Percentiles rank a stretch among this genome's conserved stretches.
Evolutionary conservation across 2,329 filamentous ascomycete species (phyloP).

Genomic region (Lasiodiplodia sp.): DNA sequence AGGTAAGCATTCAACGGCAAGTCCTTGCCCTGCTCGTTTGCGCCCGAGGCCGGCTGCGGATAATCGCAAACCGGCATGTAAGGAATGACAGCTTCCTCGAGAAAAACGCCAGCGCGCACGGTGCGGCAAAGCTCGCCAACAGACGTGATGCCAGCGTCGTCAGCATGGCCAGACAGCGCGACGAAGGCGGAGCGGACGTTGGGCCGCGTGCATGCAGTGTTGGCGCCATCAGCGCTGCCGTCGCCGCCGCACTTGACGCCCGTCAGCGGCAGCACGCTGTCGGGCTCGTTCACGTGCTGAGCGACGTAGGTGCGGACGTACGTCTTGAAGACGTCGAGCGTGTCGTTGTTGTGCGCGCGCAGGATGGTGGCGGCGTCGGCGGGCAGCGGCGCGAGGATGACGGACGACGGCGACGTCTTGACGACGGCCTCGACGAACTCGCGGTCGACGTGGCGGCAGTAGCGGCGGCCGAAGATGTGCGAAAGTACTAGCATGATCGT

Average conservation of each 20-base stretch:
- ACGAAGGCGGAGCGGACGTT: constrained; percentile 71
- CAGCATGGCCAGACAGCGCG: constrained; percentile 71
- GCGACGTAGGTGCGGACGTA: constrained; percentile 75
- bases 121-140: constrained; percentile 73
- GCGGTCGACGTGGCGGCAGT: constrained; percentile 55
- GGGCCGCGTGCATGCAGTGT: constrained; percentile 41
- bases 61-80: constrained; percentile 66
- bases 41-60: no score
- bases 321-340: constrained; percentile 68
- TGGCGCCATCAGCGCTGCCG: background rate
- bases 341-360: constrained; percentile 68
- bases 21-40: no score
- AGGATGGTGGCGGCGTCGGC: constrained; percentile 63
- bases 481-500: constrained; percentile 72
- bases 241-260: constrained; percentile 53
- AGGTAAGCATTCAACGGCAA: constrained; percentile 70
- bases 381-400: constrained; percentile 71
- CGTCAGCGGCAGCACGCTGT: constrained; percentile 67
- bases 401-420: constrained; percentile 65
- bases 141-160: constrained; percentile 76
- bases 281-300: constrained; percentile 62
- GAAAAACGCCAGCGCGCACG: constrained; percentile 72
- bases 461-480: constrained; percentile 72
- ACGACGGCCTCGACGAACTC: constrained; percentile 58
- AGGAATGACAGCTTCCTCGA: constrained; percentile 77